Percentiles rank a stretch among this genome's conserved stretches.
These are phyloP conservation scores for Arachnomyces sp. DNA, from an alignment of 2,329 filamentous ascomycete genomes.

Conservation along the genomic window DNA sequence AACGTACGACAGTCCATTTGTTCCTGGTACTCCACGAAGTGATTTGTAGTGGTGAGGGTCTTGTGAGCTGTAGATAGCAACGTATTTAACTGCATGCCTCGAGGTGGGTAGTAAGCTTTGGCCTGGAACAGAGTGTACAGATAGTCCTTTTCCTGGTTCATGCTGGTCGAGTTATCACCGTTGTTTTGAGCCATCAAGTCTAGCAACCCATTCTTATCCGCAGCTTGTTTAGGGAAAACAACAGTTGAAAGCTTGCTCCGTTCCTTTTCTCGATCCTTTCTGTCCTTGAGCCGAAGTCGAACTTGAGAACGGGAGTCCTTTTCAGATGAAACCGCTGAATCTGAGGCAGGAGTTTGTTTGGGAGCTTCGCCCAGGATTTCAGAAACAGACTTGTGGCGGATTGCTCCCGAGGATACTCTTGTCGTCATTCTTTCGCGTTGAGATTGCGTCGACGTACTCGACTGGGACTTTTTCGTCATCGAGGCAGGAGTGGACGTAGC, in stretches of 20 bases:
- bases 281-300: constrained; percentile 39
- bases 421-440: constrained; percentile 56
- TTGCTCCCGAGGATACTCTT: constrained; percentile 61
- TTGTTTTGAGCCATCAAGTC: constrained; percentile 34
- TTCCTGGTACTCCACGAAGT: constrained; percentile 75
- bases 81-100: constrained; percentile 53
- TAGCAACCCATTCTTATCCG: constrained; percentile 39
- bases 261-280: constrained; percentile 52
- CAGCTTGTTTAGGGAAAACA: constrained; percentile 64
- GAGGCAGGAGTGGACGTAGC: constrained; percentile 14
- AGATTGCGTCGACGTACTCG: constrained; percentile 17
- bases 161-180: constrained; percentile 40
- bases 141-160: constrained; percentile 50
- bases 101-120: constrained; percentile 48
- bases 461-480: constrained; percentile 17
- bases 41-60: constrained; percentile 77
- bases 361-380: constrained; percentile 61
- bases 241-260: constrained; percentile 63
- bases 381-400: constrained; percentile 64
- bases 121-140: constrained; percentile 58
- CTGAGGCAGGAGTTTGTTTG: constrained; percentile 28
- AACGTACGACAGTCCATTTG: constrained; percentile 81
- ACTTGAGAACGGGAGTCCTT: constrained; percentile 26
- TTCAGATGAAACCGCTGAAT: too few relatives aligned
- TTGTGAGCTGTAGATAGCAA: constrained; percentile 80